These are phyloP conservation scores for Sclerotinia glacialis DNA, from an alignment of 2,329 filamentous ascomycete genomes.

Conservation along the genomic window DNA sequence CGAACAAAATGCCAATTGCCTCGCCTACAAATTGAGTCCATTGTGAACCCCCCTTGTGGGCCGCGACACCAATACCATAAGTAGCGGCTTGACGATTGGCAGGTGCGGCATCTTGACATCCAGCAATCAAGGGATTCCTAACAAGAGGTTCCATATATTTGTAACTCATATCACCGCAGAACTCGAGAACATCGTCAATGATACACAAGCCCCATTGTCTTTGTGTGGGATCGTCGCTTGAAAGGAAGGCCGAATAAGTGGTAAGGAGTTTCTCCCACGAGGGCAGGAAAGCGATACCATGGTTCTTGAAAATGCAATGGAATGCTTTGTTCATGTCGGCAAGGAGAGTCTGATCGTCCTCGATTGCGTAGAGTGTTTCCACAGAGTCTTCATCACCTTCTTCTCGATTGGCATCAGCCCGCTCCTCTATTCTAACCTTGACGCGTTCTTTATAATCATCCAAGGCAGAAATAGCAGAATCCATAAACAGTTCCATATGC, in stretches of 20 bases:
- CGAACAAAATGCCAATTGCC: conserved; percentile 78
- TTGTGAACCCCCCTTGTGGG: conserved; percentile 80
- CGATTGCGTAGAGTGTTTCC: conserved; percentile 84
- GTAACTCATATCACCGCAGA: conserved; percentile 86
- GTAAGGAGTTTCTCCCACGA: conserved; percentile 82
- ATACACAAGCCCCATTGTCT: conserved; percentile 99
- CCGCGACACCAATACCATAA: conserved; percentile 93
- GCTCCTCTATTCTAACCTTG: conserved; percentile 77
- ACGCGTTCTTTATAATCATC: conserved; percentile 92
- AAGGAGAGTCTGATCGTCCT: conserved; percentile 93
- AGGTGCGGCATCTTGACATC: conserved; percentile 80
- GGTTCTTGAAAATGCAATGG: conserved; percentile 98
- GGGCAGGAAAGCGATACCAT: conserved; percentile 77
- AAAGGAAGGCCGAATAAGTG: conserved; percentile 83
- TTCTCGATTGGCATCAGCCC: conserved; percentile 67
- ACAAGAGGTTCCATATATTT: conserved; percentile 84
- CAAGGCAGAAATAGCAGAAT: conserved; percentile 78
- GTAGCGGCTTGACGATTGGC: conserved; percentile 94
- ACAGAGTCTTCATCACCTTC: conserved; percentile 89
- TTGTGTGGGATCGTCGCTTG: conserved; percentile 79
- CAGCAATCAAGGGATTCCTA: conserved; percentile 72
- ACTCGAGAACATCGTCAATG: conserved; percentile 96
- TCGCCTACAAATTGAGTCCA: conserved; percentile 87
- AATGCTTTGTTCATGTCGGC: conserved; percentile 99
- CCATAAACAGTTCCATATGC: conserved; percentile 85